Evolutionary conservation across 164 flowering plant species (phyloP).

Genomic region (Euptelea pleiosperma): DNA sequence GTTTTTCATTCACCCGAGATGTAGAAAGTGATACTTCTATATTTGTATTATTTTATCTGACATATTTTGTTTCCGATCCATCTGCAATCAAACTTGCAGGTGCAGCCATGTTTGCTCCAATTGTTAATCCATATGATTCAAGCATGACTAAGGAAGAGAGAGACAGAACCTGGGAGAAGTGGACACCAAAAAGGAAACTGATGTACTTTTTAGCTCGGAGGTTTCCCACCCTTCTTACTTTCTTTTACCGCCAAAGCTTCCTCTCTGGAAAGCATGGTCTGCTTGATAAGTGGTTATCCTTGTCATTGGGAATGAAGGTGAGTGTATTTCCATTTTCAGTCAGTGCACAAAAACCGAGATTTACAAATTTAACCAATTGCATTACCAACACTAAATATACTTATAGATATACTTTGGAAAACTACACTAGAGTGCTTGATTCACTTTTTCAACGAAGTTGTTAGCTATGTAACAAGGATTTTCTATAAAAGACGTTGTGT

Average conservation of each 20-base stretch:
- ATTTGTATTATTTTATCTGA: too few species aligned
- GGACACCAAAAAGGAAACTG: slow-evolving; percentile 65
- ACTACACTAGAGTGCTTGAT: too few species aligned
- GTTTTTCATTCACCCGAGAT: too few species aligned
- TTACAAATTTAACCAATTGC: too few species aligned
- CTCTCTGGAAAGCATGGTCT: slow-evolving; percentile 77
- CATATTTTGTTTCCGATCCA: too few species aligned
- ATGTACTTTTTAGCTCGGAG: slow-evolving; percentile 69
- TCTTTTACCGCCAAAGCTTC: slow-evolving; percentile 63
- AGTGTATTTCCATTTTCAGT: slow-evolving; percentile 8
- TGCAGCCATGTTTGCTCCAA: slow-evolving; percentile 80
- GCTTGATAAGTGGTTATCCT: slow-evolving; percentile 65
- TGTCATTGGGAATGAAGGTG: slow-evolving; percentile 64
- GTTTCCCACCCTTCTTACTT: slow-evolving; percentile 62
- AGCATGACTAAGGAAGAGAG: slow-evolving; percentile 84
- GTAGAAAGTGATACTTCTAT: neutral
- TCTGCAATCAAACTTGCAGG: slow-evolving; percentile 45
- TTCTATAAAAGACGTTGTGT: too few species aligned
- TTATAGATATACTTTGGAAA: too few species aligned
- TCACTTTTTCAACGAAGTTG: too few species aligned
- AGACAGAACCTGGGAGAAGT: slow-evolving; percentile 62
- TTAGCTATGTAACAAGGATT: too few species aligned
- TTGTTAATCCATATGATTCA: slow-evolving; percentile 82
- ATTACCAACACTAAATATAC: too few species aligned
- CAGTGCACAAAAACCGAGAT: too few species aligned